These are phyloP conservation scores for Dendrostoma leiphaemia DNA, from an alignment of 2,329 filamentous ascomycete genomes.

Conservation along the genomic window DNA sequence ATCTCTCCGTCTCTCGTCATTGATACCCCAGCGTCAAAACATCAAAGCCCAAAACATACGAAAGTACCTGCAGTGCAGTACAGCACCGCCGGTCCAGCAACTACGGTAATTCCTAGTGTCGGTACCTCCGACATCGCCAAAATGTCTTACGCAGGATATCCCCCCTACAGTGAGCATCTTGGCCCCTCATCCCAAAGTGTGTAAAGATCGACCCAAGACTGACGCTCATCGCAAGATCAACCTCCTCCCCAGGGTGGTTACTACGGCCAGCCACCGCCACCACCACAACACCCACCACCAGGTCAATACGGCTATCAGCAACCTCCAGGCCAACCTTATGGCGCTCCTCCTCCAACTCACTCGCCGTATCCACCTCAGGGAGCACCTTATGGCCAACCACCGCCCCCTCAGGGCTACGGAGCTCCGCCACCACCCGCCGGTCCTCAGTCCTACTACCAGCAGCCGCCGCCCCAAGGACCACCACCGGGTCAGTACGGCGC, in stretches of 20 bases:
- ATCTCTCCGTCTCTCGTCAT: too few relatives aligned
- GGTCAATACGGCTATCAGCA: slow-evolving; percentile 2
- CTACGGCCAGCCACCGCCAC: slow-evolving; percentile 11
- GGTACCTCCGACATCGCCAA: neutral
- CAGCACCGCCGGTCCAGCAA: too few relatives aligned
- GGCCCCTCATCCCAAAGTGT: neutral
- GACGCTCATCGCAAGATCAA: slow-evolving; percentile 6
- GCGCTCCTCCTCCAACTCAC: neutral
- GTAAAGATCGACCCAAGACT: neutral
- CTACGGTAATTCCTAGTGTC: neutral
- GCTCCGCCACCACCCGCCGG: slow-evolving; percentile 19
- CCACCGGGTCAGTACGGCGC: slow-evolving; percentile 29
- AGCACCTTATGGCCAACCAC: slow-evolving; percentile 24
- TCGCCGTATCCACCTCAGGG: slow-evolving; percentile 5
- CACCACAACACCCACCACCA: slow-evolving; percentile 3
- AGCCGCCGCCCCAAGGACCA: slow-evolving; percentile 23
- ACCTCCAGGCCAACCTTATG: slow-evolving; percentile 6
- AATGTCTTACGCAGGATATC: slow-evolving; percentile 35
- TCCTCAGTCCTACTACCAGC: slow-evolving; percentile 27
- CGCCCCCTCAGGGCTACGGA: slow-evolving; percentile 29
- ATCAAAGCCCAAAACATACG: too few relatives aligned
- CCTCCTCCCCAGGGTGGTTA: slow-evolving; percentile 25
- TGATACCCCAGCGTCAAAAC: too few relatives aligned
- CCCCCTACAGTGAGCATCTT: slow-evolving; percentile 34
- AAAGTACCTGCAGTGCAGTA: too few relatives aligned